Percentiles rank a stretch among this genome's conserved stretches.
Evolutionary conservation across 768 basidiomycete genomes (phyloP).

Genomic region (Saitozyma podzolica): DNA sequence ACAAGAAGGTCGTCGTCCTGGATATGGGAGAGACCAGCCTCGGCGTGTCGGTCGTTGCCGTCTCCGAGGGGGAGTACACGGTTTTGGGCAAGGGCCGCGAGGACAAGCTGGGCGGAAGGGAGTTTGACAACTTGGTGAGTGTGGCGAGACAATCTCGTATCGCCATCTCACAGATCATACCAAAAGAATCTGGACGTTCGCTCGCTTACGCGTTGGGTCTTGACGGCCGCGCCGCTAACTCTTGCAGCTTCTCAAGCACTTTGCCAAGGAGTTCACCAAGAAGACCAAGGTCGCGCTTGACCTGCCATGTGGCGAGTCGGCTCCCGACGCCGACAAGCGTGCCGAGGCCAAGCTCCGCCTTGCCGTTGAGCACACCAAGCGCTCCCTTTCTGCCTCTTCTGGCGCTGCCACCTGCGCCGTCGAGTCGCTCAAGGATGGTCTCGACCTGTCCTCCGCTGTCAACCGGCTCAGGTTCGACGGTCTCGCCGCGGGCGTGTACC

Average conservation of each 20-base stretch:
- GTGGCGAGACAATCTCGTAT: too few species aligned
- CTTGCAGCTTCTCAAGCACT: conserved; percentile 75
- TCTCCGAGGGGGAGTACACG: conserved; percentile 53
- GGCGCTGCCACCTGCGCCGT: conserved; percentile 88
- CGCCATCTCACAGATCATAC: too few species aligned
- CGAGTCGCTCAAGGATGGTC: conserved; percentile 80
- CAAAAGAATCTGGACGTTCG: too few species aligned
- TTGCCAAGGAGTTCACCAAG: conserved; percentile 94
- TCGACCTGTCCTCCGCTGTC: conserved; percentile 78
- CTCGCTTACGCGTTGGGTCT: too few species aligned
- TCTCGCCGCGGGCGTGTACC: conserved; percentile 52
- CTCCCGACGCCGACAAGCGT: conserved; percentile 66
- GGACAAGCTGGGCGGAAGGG: conserved; percentile 52
- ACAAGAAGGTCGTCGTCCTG: conserved; percentile 53
- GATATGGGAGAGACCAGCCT: conserved; percentile 54
- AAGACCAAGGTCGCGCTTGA: conserved; percentile 78
- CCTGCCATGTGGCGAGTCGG: conserved; percentile 61
- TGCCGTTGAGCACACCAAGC: conserved; percentile 91
- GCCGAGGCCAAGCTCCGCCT: conserved; percentile 91
- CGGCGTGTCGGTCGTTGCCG: conserved; percentile 48
- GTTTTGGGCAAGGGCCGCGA: conserved; percentile 51
- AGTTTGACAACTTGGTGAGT: conserved; percentile 54
- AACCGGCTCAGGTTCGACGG: conserved; percentile 57
- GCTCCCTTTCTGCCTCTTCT: conserved; percentile 80
- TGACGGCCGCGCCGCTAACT: neutral